Conservation (phyloP, 2,329 filamentous ascomycete genomes). For the Colletotrichum aenigma region DNA sequence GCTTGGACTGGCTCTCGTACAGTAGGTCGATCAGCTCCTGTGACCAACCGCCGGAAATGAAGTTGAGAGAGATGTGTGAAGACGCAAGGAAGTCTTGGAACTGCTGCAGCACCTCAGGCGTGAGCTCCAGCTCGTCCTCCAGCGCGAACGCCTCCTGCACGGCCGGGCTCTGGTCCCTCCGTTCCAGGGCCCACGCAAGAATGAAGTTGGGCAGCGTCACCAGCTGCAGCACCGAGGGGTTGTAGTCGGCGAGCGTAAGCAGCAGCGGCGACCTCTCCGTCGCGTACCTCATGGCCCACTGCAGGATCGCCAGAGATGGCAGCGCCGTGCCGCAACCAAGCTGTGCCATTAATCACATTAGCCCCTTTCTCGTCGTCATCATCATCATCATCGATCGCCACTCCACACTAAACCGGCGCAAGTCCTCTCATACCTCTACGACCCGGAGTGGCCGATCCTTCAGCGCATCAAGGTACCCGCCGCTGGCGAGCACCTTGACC, state of each 20-base stretch:
- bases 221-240: constrained; percentile 75
- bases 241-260: constrained; percentile 79
- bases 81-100: constrained; percentile 61
- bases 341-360: constrained; percentile 42
- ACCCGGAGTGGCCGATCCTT: constrained; percentile 43
- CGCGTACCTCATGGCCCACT: constrained; percentile 52
- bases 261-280: constrained; percentile 43
- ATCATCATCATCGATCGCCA: neutral
- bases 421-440: constrained; percentile 54
- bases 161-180: constrained; percentile 38
- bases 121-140: constrained; percentile 69
- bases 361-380: neutral
- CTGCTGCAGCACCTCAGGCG: constrained; percentile 56
- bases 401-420: neutral
- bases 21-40: constrained; percentile 66
- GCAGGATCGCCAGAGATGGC: constrained; percentile 73
- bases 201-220: constrained; percentile 82
- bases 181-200: constrained; percentile 66
- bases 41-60: constrained; percentile 80
- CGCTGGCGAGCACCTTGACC: constrained; percentile 66
- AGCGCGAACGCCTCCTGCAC: constrained; percentile 51
- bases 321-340: constrained; percentile 81
- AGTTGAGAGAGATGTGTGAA: constrained; percentile 60
- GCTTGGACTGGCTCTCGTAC: constrained; percentile 32
- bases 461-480: constrained; percentile 37